A percentile compares a stretch with the other conserved stretches of the same genome.
Conservation (phyloP, 2,329 filamentous ascomycete species). For the Colletotrichum tofieldiae region DNA sequence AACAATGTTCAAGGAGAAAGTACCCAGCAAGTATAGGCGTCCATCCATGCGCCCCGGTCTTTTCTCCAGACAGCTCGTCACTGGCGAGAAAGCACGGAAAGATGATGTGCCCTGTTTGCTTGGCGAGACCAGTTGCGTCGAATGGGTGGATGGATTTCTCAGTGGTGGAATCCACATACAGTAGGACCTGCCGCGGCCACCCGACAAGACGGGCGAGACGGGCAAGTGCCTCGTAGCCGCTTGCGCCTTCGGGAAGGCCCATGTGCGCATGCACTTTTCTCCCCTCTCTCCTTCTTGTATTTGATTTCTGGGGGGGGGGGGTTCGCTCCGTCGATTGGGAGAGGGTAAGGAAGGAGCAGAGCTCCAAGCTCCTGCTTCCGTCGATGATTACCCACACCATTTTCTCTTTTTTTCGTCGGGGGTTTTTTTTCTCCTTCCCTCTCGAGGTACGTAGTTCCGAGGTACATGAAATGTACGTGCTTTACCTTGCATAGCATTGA, state of each 20-base stretch:
- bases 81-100: slow-evolving; percentile 7
- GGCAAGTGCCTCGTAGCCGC: slow-evolving; percentile 32
- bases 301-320: not conserved
- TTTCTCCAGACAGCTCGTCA: slow-evolving; percentile 1
- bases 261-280: slow-evolving; percentile 1
- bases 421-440: too few relatives aligned
- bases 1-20: slow-evolving; percentile 28
- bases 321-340: not conserved
- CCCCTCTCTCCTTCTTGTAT: not conserved
- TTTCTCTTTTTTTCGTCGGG: not conserved
- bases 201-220: slow-evolving; percentile 25
- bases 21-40: slow-evolving; percentile 8
- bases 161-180: slow-evolving; percentile 32
- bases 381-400: not conserved
- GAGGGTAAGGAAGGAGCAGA: not conserved
- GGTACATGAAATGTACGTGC: slow-evolving; percentile 4
- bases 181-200: slow-evolving; percentile 31
- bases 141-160: slow-evolving; percentile 15
- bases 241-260: slow-evolving; percentile 37
- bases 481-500: slow-evolving; percentile 23
- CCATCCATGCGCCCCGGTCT: not conserved
- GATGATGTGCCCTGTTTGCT: slow-evolving; percentile 7
- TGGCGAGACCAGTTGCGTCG: slow-evolving; percentile 29
- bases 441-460: not conserved
- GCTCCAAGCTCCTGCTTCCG: not conserved